These are phyloP conservation scores for Apostasia shenzhenica DNA, from an alignment of 106 monocot genomes.

Conservation along the genomic window DNA sequence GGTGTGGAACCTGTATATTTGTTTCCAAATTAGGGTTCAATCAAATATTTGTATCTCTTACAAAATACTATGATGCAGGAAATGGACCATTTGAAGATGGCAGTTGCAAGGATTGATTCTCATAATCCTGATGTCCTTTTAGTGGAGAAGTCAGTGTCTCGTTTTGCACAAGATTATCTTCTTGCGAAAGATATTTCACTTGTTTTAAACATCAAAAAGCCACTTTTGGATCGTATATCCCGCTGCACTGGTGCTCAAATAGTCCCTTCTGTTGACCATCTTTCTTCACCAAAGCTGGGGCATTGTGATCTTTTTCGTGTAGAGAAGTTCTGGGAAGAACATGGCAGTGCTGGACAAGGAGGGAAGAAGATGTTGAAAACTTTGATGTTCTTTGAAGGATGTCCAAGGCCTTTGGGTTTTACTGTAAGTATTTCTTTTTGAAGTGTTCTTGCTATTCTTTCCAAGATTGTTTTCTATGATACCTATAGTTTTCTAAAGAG, in stretches of 20 bases:
- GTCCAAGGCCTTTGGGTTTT: constrained; percentile 65
- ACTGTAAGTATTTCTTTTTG: constrained; percentile 43
- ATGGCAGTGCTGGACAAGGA: constrained; percentile 33
- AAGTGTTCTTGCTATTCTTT: neutral
- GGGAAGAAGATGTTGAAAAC: constrained; percentile 50
- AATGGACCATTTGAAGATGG: constrained; percentile 99
- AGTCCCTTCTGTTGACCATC: constrained; percentile 77
- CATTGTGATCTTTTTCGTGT: constrained; percentile 78
- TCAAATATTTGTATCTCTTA: constrained; percentile 1
- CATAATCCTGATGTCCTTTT: constrained; percentile 75
- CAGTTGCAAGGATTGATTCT: constrained; percentile 86
- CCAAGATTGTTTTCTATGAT: too few relatives aligned
- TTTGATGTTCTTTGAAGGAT: constrained; percentile 74
- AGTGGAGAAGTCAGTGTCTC: constrained; percentile 92
- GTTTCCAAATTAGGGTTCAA: neutral
- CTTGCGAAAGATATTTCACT: constrained; percentile 84
- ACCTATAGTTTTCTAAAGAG: too few relatives aligned
- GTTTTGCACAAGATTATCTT: constrained; percentile 86
- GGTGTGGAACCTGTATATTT: constrained; percentile 22
- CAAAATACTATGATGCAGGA: constrained; percentile 39
- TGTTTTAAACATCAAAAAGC: constrained; percentile 83
- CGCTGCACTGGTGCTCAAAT: constrained; percentile 87
- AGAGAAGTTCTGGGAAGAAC: constrained; percentile 70
- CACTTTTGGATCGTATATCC: constrained; percentile 74
- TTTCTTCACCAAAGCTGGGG: constrained; percentile 67